Conservation (phyloP, 306 rosid species). For the Sechiopsis laciniata region DNA sequence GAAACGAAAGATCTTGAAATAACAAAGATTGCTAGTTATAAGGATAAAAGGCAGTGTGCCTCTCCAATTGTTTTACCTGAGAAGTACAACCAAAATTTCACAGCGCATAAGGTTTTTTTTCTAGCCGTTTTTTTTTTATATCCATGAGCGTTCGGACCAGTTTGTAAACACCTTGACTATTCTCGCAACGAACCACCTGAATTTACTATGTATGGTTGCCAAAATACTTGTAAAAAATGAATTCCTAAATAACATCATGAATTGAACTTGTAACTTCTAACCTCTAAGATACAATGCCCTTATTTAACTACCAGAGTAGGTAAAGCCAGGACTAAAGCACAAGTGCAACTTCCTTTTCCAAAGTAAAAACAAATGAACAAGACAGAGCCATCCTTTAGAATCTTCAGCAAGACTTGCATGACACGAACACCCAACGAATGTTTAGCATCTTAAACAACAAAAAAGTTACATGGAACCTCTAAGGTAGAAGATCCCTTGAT, state of each 20-base stretch:
- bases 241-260: too few relatives aligned
- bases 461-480: not conserved
- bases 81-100: not conserved
- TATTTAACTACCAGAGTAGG: too few relatives aligned
- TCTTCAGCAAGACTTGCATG: not conserved
- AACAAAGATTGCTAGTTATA: not conserved
- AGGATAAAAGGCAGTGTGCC: not conserved
- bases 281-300: too few relatives aligned
- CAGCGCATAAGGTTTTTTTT: not conserved
- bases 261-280: too few relatives aligned
- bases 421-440: not conserved
- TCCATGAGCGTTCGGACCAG: too few relatives aligned
- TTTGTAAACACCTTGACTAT: too few relatives aligned
- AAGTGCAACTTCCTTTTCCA: not conserved
- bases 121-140: too few relatives aligned
- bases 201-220: too few relatives aligned
- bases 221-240: too few relatives aligned
- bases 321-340: not conserved
- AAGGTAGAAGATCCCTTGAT: not conserved
- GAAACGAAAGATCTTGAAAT: constrained; percentile 4
- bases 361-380: not conserved
- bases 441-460: not conserved
- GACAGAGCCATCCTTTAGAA: not conserved
- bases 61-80: not conserved
- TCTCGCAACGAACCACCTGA: too few relatives aligned